Evolutionary conservation across 192 early-diverging fungal genomes (phyloP).

Genomic region (Coemansia furcata): DNA sequence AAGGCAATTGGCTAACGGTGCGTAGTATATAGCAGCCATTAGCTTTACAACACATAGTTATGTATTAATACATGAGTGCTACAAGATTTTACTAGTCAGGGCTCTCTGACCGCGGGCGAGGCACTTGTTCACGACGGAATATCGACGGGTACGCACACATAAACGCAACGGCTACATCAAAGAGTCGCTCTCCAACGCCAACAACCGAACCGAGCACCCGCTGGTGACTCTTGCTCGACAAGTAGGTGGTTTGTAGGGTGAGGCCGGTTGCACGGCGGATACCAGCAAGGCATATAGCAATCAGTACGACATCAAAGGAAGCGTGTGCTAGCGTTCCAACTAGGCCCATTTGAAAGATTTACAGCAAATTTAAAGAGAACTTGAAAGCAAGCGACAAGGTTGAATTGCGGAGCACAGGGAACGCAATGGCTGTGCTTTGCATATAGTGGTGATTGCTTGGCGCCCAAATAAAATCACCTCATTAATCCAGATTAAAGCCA

Average conservation of each 20-base stretch:
- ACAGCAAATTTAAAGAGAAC: background rate
- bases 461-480: background rate
- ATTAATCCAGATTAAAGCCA: conserved; percentile 10
- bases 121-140: conserved; percentile 30
- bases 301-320: conserved; percentile 38
- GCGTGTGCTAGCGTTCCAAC: conserved; percentile 38
- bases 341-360: conserved; percentile 30
- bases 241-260: conserved; percentile 25
- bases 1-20: conserved; percentile 10
- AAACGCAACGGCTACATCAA: conserved; percentile 48
- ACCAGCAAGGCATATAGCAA: conserved; percentile 45
- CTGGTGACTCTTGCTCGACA: conserved; percentile 38
- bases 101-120: conserved; percentile 8
- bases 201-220: conserved; percentile 39
- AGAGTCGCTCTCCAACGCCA: conserved; percentile 40
- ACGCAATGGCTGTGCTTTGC: background rate
- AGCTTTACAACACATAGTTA: background rate
- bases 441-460: background rate
- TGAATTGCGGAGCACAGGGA: background rate
- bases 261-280: conserved; percentile 49
- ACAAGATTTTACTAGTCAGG: background rate
- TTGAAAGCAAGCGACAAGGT: background rate
- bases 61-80: background rate
- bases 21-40: background rate
- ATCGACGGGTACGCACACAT: conserved; percentile 46